Conservation (phyloP, 2,329 filamentous ascomycete genomes). For the Celoporthe dispersa region DNA sequence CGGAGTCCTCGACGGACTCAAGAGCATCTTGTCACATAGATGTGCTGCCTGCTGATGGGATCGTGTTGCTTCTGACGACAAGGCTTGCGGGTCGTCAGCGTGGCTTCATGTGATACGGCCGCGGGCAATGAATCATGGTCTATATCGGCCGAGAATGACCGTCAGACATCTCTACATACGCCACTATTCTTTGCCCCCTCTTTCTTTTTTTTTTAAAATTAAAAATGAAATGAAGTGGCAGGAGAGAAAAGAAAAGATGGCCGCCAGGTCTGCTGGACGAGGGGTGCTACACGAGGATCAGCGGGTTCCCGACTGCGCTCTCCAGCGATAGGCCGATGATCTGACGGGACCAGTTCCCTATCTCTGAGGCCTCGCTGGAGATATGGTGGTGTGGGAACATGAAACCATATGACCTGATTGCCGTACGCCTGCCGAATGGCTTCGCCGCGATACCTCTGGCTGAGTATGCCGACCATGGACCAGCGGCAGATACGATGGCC, state of each 20-base stretch:
- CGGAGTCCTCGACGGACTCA: slow-evolving; percentile 33
- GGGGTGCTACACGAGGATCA: not conserved
- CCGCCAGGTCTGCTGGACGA: not conserved
- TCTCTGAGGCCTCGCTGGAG: not conserved
- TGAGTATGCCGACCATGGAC: not conserved
- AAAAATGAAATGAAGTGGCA: not conserved
- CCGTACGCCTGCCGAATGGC: not conserved
- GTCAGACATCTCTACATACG: slow-evolving; percentile 10
- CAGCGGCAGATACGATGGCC: not conserved
- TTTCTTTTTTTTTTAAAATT: not conserved
- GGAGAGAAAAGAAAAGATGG: not conserved
- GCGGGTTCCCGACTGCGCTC: not conserved
- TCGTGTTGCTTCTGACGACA: slow-evolving; percentile 33
- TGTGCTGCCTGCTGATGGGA: slow-evolving; percentile 11
- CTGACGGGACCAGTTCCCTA: not conserved
- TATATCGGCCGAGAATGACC: slow-evolving; percentile 31
- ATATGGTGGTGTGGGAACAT: not conserved
- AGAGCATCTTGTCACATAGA: slow-evolving; percentile 31
- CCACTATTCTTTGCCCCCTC: not conserved
- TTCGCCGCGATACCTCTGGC: not conserved
- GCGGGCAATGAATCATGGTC: slow-evolving; percentile 35
- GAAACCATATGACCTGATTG: not conserved
- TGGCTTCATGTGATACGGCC: slow-evolving; percentile 37
- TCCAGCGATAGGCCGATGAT: not conserved
- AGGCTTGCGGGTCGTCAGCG: slow-evolving; percentile 35